A percentile compares a stretch with the other conserved stretches of the same genome.
These are phyloP conservation scores for Backusella psychrophila DNA, from an alignment of 192 early-diverging fungal genomes.

Conservation along the genomic window DNA sequence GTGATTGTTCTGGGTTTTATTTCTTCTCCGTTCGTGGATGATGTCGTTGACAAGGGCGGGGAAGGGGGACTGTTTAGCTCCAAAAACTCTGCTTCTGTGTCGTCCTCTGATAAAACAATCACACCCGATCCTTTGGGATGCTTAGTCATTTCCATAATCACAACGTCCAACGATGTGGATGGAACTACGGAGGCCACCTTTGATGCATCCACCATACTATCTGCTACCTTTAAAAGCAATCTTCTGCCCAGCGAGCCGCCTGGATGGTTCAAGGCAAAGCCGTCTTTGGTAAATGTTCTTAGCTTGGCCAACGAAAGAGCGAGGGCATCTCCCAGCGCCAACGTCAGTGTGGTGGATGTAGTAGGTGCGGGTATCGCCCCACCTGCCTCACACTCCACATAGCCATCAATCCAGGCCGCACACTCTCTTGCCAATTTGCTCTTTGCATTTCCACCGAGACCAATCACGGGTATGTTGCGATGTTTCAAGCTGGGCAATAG, in stretches of 20 bases:
- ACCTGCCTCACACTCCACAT: constrained; percentile 36
- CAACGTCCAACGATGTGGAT: constrained; percentile 28
- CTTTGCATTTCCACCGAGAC: constrained; percentile 38
- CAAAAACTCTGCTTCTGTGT: neutral
- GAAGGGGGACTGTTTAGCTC: neutral
- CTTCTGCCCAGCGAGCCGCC: constrained; percentile 40
- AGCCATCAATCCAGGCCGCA: constrained; percentile 41
- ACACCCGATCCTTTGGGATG: constrained; percentile 33
- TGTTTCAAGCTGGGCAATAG: constrained; percentile 38
- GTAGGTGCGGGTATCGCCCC: constrained; percentile 44
- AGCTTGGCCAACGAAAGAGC: constrained; percentile 37
- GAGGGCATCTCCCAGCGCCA: constrained; percentile 45
- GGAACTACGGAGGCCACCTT: constrained; percentile 25
- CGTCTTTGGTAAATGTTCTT: constrained; percentile 32
- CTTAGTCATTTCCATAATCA: constrained; percentile 37
- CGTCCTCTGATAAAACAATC: constrained; percentile 24
- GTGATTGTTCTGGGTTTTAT: constrained; percentile 13
- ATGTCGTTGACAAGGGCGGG: constrained; percentile 15
- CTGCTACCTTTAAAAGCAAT: constrained; percentile 37
- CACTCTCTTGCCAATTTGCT: constrained; percentile 40
- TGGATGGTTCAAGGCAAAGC: constrained; percentile 47
- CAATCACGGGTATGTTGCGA: constrained; percentile 39
- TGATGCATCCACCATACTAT: constrained; percentile 23
- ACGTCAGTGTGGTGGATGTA: constrained; percentile 41
- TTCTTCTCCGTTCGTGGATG: neutral